phyloP scores from a whole-genome alignment of 2,329 filamentous ascomycete species.

The Colletotrichum kahawae region DNA sequence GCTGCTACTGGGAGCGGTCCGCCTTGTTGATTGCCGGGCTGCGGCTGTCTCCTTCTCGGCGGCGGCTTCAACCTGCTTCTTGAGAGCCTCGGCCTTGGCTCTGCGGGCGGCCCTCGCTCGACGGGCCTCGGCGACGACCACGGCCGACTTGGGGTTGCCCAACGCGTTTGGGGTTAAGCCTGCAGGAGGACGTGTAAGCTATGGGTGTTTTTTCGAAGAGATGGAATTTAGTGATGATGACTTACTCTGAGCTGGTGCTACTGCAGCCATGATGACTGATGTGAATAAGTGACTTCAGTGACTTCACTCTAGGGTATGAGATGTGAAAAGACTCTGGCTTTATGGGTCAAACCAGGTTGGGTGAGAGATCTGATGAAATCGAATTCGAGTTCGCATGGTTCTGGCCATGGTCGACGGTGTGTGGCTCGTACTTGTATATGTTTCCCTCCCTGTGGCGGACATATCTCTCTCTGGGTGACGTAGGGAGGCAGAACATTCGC shows the following conservation, averaged over 20 bases:
- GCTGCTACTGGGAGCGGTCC: neutral
- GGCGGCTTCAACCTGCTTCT: neutral
- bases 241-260: neutral
- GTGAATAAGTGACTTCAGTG: too few species aligned
- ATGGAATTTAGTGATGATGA: neutral
- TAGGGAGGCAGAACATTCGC: neutral
- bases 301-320: neutral
- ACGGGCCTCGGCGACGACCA: neutral
- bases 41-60: neutral
- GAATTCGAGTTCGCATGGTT: neutral
- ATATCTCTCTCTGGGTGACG: neutral
- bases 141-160: neutral
- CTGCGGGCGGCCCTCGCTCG: neutral
- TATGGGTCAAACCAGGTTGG: neutral
- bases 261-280: constrained; percentile 1
- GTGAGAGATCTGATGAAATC: neutral
- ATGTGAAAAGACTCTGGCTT: neutral
- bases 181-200: neutral
- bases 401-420: neutral
- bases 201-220: neutral
- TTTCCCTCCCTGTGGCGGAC: neutral
- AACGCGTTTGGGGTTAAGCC: neutral
- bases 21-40: neutral
- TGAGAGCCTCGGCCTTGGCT: neutral
- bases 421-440: neutral